These are phyloP conservation scores for Stentor coeruleus DNA, from an alignment of 73 alveolate genomes.

Conservation along the genomic window DNA sequence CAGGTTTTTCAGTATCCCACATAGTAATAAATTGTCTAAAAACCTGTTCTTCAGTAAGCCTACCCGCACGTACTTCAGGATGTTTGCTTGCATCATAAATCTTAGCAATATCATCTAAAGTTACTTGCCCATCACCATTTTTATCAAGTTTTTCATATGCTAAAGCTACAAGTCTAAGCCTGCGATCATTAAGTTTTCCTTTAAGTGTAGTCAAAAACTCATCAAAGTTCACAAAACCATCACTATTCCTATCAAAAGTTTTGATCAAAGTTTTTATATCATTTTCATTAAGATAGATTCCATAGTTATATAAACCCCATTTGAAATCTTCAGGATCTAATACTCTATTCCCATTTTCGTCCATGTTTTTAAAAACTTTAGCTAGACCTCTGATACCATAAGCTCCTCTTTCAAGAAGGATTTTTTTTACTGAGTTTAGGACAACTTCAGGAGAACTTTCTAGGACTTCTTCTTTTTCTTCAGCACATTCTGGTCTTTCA, in stretches of 20 bases:
- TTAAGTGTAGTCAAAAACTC: conserved; percentile 66
- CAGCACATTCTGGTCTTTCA: conserved; percentile 43
- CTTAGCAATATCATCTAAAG: conserved; percentile 78
- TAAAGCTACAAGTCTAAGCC: conserved; percentile 63
- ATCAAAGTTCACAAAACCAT: conserved; percentile 70
- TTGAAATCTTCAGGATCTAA: conserved; percentile 63
- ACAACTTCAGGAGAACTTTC: conserved; percentile 42
- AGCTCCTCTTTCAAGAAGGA: conserved; percentile 47
- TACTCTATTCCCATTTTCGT: conserved; percentile 61
- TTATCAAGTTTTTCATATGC: conserved; percentile 73
- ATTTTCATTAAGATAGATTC: conserved; percentile 57
- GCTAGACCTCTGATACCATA: conserved; percentile 68
- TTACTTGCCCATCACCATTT: conserved; percentile 73
- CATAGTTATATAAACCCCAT: conserved; percentile 68
- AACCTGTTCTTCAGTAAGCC: conserved; percentile 61
- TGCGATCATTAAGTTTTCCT: conserved; percentile 70
- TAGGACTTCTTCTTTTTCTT: conserved; percentile 31
- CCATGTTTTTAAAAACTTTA: conserved; percentile 68
- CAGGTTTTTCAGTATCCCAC: conserved; percentile 74
- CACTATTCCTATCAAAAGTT: conserved; percentile 70
- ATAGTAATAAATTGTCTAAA: conserved; percentile 61
- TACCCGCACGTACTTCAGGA: conserved; percentile 63
- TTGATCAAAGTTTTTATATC: conserved; percentile 45
- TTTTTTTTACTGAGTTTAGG: conserved; percentile 37
- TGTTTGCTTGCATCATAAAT: conserved; percentile 71